Percentiles rank a stretch among this genome's conserved stretches.
phyloP scores from a whole-genome alignment of 257 asterid genomes.

The Parsonsia alboflavescens region DNA sequence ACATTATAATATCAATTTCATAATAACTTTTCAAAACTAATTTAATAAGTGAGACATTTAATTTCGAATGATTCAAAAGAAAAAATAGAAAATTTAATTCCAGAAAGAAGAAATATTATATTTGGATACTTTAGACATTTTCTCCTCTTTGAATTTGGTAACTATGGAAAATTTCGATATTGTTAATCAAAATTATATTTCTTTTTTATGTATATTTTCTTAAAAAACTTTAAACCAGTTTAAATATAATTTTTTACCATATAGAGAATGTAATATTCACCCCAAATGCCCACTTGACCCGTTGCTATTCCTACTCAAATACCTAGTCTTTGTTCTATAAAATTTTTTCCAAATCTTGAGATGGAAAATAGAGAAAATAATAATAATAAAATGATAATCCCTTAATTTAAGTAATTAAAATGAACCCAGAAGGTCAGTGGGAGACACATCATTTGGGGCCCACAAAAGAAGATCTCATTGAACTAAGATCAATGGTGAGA shows the following conservation, averaged over 20 bases:
- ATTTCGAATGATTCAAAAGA: no score
- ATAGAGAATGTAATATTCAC: no score
- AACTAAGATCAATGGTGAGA: conserved; percentile 35
- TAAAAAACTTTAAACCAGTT: no score
- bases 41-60: no score
- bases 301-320: neutral
- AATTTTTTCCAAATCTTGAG: neutral
- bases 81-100: no score
- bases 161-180: no score
- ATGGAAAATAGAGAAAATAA: neutral
- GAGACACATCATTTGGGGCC: conserved; percentile 40
- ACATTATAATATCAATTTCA: no score
- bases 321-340: neutral
- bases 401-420: conserved; percentile 1
- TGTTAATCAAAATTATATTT: neutral
- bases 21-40: no score
- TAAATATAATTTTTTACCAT: no score
- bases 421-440: conserved; percentile 27
- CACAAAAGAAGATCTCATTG: conserved; percentile 20
- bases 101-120: no score
- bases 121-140: no score
- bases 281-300: neutral
- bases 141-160: no score
- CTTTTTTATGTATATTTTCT: neutral
- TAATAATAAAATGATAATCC: neutral